phyloP scores from a whole-genome alignment of 2,329 filamentous ascomycete species.

The Paracamarosporium sp. region DNA sequence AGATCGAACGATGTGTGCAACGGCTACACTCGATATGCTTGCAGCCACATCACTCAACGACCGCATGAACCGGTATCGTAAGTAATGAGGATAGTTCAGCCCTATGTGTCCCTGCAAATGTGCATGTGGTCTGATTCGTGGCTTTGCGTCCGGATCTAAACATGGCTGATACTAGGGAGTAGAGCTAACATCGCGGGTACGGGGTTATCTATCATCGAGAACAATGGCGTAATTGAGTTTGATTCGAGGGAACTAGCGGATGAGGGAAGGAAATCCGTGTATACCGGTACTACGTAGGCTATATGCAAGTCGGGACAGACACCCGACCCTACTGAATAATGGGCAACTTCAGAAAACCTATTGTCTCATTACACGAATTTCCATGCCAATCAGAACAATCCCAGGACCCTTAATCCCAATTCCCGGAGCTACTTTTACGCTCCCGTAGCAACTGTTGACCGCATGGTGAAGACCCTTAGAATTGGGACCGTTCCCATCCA shows the following conservation, averaged over 20 bases:
- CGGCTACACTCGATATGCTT: too few species aligned
- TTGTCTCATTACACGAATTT: background rate
- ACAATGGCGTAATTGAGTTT: too few species aligned
- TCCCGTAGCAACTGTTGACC: background rate
- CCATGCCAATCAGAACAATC: background rate
- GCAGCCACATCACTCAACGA: too few species aligned
- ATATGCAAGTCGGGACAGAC: background rate
- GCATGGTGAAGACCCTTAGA: background rate
- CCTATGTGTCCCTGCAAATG: background rate
- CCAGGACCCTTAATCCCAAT: background rate
- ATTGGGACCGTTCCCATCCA: background rate
- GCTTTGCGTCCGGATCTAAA: too few species aligned
- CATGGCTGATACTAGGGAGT: too few species aligned
- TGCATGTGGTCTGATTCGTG: too few species aligned
- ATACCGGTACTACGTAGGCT: background rate
- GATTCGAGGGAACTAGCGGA: too few species aligned
- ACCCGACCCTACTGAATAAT: background rate
- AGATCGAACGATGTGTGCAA: too few species aligned
- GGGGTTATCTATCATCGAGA: too few species aligned
- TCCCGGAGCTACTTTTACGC: background rate
- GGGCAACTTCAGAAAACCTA: background rate
- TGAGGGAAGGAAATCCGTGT: background rate
- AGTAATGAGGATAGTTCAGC: too few species aligned
- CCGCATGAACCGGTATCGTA: too few species aligned
- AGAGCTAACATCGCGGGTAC: too few species aligned